A percentile compares a stretch with the other conserved stretches of the same genome.
These are phyloP conservation scores for Boletellus deceptivus DNA, from an alignment of 1,284 basidiomycete species.

Conservation along the genomic window DNA sequence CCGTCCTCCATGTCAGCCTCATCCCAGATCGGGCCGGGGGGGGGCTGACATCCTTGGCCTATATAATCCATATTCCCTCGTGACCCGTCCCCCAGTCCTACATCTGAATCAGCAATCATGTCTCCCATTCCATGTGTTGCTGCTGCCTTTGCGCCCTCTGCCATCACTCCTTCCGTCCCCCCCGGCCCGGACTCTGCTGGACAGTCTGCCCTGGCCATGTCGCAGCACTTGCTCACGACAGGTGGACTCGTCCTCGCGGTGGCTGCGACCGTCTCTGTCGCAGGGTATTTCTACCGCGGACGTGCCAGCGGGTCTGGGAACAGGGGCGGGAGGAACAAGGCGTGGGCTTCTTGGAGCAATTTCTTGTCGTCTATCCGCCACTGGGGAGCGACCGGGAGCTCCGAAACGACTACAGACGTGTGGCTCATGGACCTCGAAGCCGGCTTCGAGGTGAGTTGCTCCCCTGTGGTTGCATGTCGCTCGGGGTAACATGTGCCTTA, in stretches of 20 bases:
- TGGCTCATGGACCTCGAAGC: constrained; percentile 13
- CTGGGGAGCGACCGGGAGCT: not conserved
- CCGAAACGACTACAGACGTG: not conserved
- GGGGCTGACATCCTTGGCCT: not conserved
- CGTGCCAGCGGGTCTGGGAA: constrained; percentile 1
- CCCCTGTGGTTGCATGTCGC: not conserved
- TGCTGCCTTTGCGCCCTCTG: constrained; percentile 7
- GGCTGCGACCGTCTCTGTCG: constrained; percentile 19
- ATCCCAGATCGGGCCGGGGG: not conserved
- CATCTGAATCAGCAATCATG: constrained; percentile 14
- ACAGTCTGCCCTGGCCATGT: constrained; percentile 2
- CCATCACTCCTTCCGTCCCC: constrained; percentile 2
- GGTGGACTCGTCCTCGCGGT: constrained; percentile 21
- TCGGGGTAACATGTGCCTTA: constrained; percentile 1
- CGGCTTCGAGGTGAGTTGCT: constrained; percentile 9
- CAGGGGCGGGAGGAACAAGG: not conserved
- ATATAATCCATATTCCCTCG: constrained; percentile 8
- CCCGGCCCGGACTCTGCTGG: not conserved
- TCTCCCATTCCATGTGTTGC: constrained; percentile 20
- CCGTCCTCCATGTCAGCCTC: constrained; percentile 3
- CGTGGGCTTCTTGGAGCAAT: constrained; percentile 9
- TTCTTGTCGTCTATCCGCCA: constrained; percentile 14
- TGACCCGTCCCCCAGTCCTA: too few relatives aligned
- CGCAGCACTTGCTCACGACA: constrained; percentile 10
- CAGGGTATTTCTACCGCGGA: constrained; percentile 15